Base-by-base conservation (phyloP, 768 basidiomycete genomes). In the Naganishia randhawae region DNA sequence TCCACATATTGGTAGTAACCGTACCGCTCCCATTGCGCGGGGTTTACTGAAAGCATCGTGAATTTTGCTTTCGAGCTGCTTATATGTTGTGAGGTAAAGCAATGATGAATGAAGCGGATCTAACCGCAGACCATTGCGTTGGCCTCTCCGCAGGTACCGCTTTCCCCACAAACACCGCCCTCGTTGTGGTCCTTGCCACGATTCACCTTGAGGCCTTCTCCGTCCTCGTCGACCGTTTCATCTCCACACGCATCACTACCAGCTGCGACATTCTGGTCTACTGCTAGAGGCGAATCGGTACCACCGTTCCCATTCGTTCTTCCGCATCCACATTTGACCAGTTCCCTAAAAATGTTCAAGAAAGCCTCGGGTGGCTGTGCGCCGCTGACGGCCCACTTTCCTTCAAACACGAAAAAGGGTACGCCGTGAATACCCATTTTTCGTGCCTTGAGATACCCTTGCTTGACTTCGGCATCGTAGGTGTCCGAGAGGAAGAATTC, bases 351-450 rank as follows among this genome's bases (percentile, higher is more conserved):
- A 6, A 70, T 65, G 7, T 70, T 55, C 51, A 70, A 35, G 74
- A 85, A 90, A 2, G 87, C 86, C 48, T 89, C 88, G 50, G 86
- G 83, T 4, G 85, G 85, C 78, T 90, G 89, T 11, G 86, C 87
- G 10, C 89, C 89, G 57, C 84, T 86, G 31, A 90, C 84, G 6
- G 86, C 88, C 87, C 88, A 91, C 75, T 87, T 87, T 14, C 85
- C 84, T 76, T 90, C 86, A 72, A 91, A 87, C 73, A 91, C 85
- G 31, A 86, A 87, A 82, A 90, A 85, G 9, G 90, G 90, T 3
- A 92, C 89, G 42, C 90, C 89, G 6, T 85, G 86, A 61, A 92
- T 85, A 19, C 89, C 89, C 66, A 86, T 84, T 48, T 81, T 80
- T 64, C 86, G 84, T 45, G 88, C 88, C 54, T 85, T 84, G 10